A percentile compares a stretch with the other conserved stretches of the same genome.
Conservation (phyloP, 306 rosid species). For the Astragalus membranaceus region DNA sequence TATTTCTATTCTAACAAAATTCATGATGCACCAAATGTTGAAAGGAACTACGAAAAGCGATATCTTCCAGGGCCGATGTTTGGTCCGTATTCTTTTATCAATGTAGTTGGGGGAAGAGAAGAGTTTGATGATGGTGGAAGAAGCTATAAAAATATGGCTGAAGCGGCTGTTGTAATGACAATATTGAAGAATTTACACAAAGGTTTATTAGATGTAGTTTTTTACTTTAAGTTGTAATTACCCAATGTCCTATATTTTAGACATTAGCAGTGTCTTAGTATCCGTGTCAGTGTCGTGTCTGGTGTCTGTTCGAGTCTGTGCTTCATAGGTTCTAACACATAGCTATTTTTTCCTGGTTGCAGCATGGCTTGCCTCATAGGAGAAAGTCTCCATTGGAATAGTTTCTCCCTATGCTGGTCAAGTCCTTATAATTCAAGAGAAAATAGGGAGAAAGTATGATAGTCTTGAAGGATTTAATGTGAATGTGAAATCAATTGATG, state of each 20-base stretch:
- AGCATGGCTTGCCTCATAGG: constrained; percentile 34
- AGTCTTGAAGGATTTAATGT: constrained; percentile 37
- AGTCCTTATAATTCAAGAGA: constrained; percentile 37
- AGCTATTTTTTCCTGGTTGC: background rate
- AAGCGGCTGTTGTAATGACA: constrained; percentile 41
- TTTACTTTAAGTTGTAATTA: background rate
- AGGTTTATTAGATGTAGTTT: constrained; percentile 23
- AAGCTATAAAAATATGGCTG: constrained; percentile 58
- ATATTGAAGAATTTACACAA: constrained; percentile 37
- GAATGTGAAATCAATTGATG: constrained; percentile 61
- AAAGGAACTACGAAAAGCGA: constrained; percentile 15
- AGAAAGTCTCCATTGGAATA: constrained; percentile 42
- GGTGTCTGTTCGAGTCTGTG: too few relatives aligned
- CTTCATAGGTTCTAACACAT: background rate
- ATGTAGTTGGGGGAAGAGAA: constrained; percentile 51
- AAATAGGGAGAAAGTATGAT: constrained; percentile 25
- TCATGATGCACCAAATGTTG: constrained; percentile 42
- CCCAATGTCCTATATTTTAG: too few relatives aligned
- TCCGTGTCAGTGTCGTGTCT: too few relatives aligned
- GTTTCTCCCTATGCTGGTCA: constrained; percentile 76
- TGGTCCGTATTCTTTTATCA: constrained; percentile 63
- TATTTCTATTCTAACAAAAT: constrained; percentile 41
- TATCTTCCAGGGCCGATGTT: constrained; percentile 52
- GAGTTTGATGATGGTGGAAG: constrained; percentile 49
- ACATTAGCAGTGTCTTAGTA: too few relatives aligned